Evolutionary conservation across 495 filamentous ascomycete genomes (phyloP), one percentile per base, ranked within the genome.

Genomic region (Aspergillus diversus): DNA sequence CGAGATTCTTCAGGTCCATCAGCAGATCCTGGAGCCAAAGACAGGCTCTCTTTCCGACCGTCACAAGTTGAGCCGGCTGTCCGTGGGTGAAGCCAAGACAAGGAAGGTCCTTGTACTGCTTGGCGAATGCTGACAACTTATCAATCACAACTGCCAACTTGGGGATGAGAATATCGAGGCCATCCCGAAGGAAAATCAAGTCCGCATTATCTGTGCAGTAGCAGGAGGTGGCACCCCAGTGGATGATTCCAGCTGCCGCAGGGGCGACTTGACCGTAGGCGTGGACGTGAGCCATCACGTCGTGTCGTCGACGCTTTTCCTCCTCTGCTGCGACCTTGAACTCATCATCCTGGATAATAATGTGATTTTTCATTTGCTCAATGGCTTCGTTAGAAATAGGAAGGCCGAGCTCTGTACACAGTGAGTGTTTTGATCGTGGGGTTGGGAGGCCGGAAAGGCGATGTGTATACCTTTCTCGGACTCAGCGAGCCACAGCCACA

Each of bases 1-100:
- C 90, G 37, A 98, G 83, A 74, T 92, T 89, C 63, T 88, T 81
- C 46, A 99, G 83, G 61, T 98, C 95, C 80, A 94, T 89, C 66
- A 95, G 78, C 15, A 98, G 83, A 70, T 97, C 92, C 73, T 95
- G 91, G 47, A 90, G 87, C 93, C 94, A 97, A 65, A 92, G 86
- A 56, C 84, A 84, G 13, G 91, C 87, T 65, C 78, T 66, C 75
- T 79, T 80, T 58, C 95, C 94, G 17, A 97, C 90, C 9, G 95
- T 96, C 61, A 91, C 93, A 59, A 89, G 79, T 75, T 93, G 89
- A 63, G 87, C 85, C 64, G 90, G 82, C 76, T 95, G 92, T 60
- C 87, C 86, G 75, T 97, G 92, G n/a, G 93, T 97, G 81, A 91
- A 97, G 12, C 87, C 90, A 6, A 97, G 82, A 60, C 71, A 74